Evolutionary conservation across 1,139 yeast genomes (phyloP).

Genomic region (Sugiyamaella pinicola): DNA sequence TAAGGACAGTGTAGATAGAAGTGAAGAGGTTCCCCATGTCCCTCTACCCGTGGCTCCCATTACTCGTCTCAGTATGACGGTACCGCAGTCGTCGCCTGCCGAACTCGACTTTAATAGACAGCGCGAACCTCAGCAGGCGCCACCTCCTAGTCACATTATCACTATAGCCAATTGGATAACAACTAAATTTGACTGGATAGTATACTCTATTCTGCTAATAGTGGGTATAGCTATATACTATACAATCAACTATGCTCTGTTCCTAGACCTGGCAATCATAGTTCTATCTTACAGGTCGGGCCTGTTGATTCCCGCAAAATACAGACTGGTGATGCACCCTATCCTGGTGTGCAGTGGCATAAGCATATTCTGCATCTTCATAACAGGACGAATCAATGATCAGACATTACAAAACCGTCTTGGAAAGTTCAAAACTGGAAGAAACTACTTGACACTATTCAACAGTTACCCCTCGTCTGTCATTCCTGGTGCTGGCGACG

Average conservation of each 20-base stretch:
- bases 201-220: conserved; percentile 51
- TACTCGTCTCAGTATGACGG: conserved; percentile 17
- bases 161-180: conserved; percentile 47
- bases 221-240: conserved; percentile 50
- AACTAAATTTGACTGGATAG: conserved; percentile 57
- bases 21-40: no score
- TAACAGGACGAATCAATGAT: conserved; percentile 53
- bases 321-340: conserved; percentile 64
- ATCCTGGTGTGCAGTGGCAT: conserved; percentile 65
- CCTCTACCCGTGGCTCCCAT: conserved; percentile 20
- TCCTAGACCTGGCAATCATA: conserved; percentile 63
- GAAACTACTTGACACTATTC: conserved; percentile 63
- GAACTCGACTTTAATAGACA: conserved; percentile 7
- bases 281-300: conserved; percentile 59
- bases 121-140: conserved; percentile 17
- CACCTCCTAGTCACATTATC: conserved; percentile 20
- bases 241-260: conserved; percentile 56
- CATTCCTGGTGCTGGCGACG: conserved; percentile 84
- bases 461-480: conserved; percentile 40
- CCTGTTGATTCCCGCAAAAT: conserved; percentile 52
- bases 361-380: conserved; percentile 62
- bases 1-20: no score
- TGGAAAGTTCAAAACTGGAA: conserved; percentile 65
- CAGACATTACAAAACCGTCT: conserved; percentile 55
- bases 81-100: conserved; percentile 7